Evolutionary conservation across 2,329 filamentous ascomycete species (phyloP), one percentile per base, ranked within the genome.

Genomic region (Lasiodiplodia sp.): DNA sequence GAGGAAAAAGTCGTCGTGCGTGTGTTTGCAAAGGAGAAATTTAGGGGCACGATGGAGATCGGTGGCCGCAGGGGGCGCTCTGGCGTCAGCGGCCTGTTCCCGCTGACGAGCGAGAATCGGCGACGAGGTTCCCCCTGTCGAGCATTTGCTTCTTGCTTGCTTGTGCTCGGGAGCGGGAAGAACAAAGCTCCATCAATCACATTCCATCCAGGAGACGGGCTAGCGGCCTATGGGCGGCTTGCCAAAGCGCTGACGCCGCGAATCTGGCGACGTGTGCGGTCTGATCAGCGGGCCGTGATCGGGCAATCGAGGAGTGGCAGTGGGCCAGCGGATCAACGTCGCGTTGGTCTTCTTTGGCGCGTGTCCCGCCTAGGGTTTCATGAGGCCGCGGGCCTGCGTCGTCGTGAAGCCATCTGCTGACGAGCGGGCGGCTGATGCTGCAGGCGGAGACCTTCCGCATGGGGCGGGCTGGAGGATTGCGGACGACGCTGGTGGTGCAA

Each of bases 121-220:
- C 57, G 56, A 37, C 56, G 11, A n/a, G 31, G 28, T 34, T 25
- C 16, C 57, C 57, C 60, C 60, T 63, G 60, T 63, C 60, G 60
- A 51, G 60, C 60, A 63, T 49, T 62, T 62, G 58, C 57, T 62
- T 62, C 57, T 47, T 47, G 57, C 58, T 34, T 62, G 58, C 40
- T 62, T 49, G 58, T 62, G 58, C 58, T 62, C 58, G 44, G 44
- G 60, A 63, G 60, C 60, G 60, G 60, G 60, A 63, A 63, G 60
- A 63, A 63, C 60, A 63, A 63, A 63, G 60, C 28, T 63, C 60
- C 60, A 63, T 63, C 60, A 63, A 63, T 63, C 60, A 63, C 40
- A 62, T 62, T 62, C 40, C 49, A 62, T 49, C 57, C 57, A 62
- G 57, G 57, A 62, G 57, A 23, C 25, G 57, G 57, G 57, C 57